Base-by-base conservation (phyloP, 2,329 filamentous ascomycete species). In the Talaromyces pinophilus region DNA sequence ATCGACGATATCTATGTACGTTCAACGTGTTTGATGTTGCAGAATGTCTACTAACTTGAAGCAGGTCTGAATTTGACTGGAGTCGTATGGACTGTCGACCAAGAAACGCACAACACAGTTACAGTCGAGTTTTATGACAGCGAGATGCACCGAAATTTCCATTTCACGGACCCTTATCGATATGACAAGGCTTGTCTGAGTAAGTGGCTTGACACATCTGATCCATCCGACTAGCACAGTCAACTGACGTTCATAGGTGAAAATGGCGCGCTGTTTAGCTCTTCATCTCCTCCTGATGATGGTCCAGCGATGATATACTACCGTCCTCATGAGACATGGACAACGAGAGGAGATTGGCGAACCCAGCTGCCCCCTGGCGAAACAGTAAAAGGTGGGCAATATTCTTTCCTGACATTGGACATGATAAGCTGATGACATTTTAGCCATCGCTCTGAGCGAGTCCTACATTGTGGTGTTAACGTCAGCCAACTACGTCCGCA, bases 81-180 rank as follows among this genome's bases (percentile, higher is more conserved):
- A 0, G 95, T 96, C 74, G 92, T 97, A 8, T 99, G 95, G 92
- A 98, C 94, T 0, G 92, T 99, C 19, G 92, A 97, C 71, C 95
- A 99, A 78, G 93, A 97, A 74, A 91, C 90, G 0, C 90, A 94
- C 72, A 88, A 98, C 76, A 99, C 95, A 1, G 90, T 99, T 11
- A 97, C 93, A 0, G 93, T 98, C 1, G 95, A 98, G 73, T 99
- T 99, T 77, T 97, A 98, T 76, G 96, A 99, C 77, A 90, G 93
- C 67, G 93, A 96, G 71, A 89, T 91, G 67, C 91, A 97, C 76
- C 87, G 94, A 59, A 93, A 98, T 77, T 97, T 97, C 73, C 95
- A 98, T 81, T 98, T 99, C 77, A 98, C 93, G 13, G 95, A 99
- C 76, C 94, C 93, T 0, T 97, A 93, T 75, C 84, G 93, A 3